These are phyloP conservation scores for Bidens hawaiensis DNA, from an alignment of 140 eudicot genomes.

Conservation along the genomic window DNA sequence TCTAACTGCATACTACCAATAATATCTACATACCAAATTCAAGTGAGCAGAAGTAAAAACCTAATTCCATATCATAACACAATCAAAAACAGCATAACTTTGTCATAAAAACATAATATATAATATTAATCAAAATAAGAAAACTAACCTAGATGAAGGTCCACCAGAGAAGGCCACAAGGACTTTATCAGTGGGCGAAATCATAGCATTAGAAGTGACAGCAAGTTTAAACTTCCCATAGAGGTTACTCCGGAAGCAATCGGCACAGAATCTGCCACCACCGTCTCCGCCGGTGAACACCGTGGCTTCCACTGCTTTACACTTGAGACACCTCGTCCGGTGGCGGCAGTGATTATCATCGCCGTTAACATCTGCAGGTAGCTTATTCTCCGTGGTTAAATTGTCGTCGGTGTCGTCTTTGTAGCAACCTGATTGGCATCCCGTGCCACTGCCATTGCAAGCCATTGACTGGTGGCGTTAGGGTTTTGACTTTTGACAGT, in stretches of 20 bases:
- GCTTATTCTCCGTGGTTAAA: background rate
- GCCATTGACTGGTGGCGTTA: conserved; percentile 41
- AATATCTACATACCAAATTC: too few species aligned
- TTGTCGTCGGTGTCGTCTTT: conserved; percentile 22
- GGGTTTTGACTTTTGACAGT: conserved; percentile 16
- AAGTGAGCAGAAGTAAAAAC: too few species aligned
- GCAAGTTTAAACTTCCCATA: conserved; percentile 86
- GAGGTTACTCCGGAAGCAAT: conserved; percentile 72
- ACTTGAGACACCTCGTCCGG: conserved; percentile 54
- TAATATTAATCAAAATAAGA: background rate
- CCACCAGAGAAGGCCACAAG: conserved; percentile 98
- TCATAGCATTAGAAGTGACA: conserved; percentile 84
- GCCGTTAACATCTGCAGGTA: background rate
- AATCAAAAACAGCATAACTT: conserved; percentile 1
- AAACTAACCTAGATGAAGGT: conserved; percentile 64
- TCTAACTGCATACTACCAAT: background rate
- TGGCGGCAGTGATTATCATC: conserved; percentile 16
- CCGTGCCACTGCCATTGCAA: conserved; percentile 52
- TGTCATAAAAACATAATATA: background rate
- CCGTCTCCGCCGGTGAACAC: conserved; percentile 45
- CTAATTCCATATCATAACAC: background rate
- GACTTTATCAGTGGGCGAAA: conserved; percentile 77
- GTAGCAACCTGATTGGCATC: conserved; percentile 77
- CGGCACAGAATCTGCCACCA: conserved; percentile 59
- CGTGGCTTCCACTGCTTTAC: conserved; percentile 58